Base-by-base conservation (phyloP, 129 eudicot species). In the Cynara cardunculus region DNA sequence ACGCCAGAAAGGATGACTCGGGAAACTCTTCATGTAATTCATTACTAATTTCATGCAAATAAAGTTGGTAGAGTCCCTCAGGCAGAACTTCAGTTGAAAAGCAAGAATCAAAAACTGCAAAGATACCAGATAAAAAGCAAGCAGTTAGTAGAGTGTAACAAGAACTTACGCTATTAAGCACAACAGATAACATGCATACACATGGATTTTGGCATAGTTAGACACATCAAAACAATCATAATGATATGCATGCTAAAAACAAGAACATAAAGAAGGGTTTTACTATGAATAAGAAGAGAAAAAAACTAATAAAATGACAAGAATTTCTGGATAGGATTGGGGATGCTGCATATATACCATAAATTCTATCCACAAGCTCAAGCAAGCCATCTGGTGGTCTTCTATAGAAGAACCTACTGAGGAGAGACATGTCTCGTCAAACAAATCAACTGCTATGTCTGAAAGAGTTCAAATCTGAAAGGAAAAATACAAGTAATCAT, bases 371-470 rank as follows among this genome's bases (percentile, higher is more conserved):
- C 64, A 87, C 90, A 53, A 96, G 88, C 86, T 96, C 98, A 16
- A 96, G 95, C 93, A 96, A 86, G 49, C 99, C 99, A 89, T 96
- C 98, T 68, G 97, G 99, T 1, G 98, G 95, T 81, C 97, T 92
- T 80, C 87, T 92, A 84, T 89, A 80, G 71, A 95, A 95, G 89
- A 95, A 95, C 89, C 99, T 90, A 86, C 93, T 91, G 56, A 96
- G 90, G 59, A 92, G 84, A 26, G 99, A 85, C 99, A 96, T 96
- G 35, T 35, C 44, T 85, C 70, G 25, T 72, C 9, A 69, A 75
- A 77, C 67, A 65, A 73, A 80, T 79, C 12, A 80, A 53, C 67
- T 72, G 68, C 69, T 10, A 9, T 68, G 41, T 56, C 30, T 22
- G 19, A 78, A 68, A 76, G 46, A 87, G 74, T 82, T 62, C 64